These are phyloP conservation scores for Debaryomyces castellii DNA, from an alignment of 805 yeast species.

Conservation along the genomic window DNA sequence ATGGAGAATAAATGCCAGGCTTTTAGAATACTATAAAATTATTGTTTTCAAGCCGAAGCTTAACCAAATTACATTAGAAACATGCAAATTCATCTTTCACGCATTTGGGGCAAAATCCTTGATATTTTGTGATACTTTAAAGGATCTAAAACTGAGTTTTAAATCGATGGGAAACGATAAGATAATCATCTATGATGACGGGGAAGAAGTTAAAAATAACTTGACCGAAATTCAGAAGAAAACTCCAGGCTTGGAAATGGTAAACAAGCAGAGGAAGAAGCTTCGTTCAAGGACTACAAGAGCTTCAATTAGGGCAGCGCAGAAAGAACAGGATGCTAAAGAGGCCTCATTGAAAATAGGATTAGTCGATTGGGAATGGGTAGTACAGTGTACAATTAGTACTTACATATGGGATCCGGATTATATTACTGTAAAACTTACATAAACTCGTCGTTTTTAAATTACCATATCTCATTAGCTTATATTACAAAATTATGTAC, in stretches of 20 bases:
- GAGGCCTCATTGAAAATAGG: slow-evolving; percentile 10
- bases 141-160: neutral
- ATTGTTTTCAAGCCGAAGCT: slow-evolving; percentile 32
- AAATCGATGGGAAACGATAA: neutral
- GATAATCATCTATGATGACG: slow-evolving; percentile 28
- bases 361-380: slow-evolving; percentile 63
- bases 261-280: neutral
- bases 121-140: neutral
- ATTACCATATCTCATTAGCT: slow-evolving; percentile 2
- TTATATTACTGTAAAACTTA: slow-evolving; percentile 6
- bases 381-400: slow-evolving; percentile 58
- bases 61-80: slow-evolving; percentile 27
- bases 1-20: slow-evolving; percentile 33
- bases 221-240: neutral
- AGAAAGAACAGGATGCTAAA: neutral
- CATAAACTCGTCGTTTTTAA: neutral
- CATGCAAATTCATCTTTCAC: slow-evolving; percentile 44
- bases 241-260: neutral
- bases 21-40: slow-evolving; percentile 32
- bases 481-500: neutral
- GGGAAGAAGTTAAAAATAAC: slow-evolving; percentile 4
- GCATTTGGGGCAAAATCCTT: slow-evolving; percentile 43
- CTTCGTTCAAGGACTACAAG: slow-evolving; percentile 2
- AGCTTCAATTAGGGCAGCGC: neutral
- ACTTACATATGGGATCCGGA: slow-evolving; percentile 30